A percentile compares a stretch with the other conserved stretches of the same genome.
Conservation (phyloP, 495 filamentous ascomycete genomes). For the Aspergillus kassunensis region DNA sequence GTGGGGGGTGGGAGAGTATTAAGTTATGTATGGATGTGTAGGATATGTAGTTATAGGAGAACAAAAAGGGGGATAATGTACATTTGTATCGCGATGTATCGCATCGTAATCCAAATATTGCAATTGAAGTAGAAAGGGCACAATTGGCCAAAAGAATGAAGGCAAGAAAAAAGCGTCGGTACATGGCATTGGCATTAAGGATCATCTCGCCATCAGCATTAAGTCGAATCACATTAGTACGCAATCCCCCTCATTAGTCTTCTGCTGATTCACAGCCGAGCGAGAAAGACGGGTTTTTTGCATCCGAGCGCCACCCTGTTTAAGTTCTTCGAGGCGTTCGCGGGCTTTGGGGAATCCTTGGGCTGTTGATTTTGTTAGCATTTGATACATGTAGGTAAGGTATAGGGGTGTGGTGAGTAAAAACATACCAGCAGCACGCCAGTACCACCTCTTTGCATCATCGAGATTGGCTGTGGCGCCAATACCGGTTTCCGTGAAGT, state of each 20-base stretch:
- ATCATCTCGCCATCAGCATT: too few species aligned
- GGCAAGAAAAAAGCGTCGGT: slow-evolving; percentile 30
- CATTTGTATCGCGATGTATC: too few species aligned
- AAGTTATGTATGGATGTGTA: too few species aligned
- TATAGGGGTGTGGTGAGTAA: too few species aligned
- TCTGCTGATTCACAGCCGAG: slow-evolving; percentile 77
- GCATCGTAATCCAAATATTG: too few species aligned
- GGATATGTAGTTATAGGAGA: too few species aligned
- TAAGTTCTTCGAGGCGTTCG: slow-evolving; percentile 88
- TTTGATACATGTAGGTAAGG: slow-evolving; percentile 7
- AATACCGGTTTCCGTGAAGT: slow-evolving; percentile 94
- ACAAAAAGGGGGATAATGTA: background rate
- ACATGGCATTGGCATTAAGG: too few species aligned
- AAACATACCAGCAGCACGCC: slow-evolving; percentile 93
- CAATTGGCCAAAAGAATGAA: slow-evolving; percentile 1
- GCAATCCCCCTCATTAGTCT: slow-evolving; percentile 80
- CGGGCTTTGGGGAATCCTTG: slow-evolving; percentile 92
- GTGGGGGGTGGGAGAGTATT: background rate
- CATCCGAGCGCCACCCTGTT: slow-evolving; percentile 66
- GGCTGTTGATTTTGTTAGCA: slow-evolving; percentile 45
- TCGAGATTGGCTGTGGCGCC: slow-evolving; percentile 82
- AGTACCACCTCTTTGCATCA: slow-evolving; percentile 98
- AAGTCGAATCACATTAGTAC: slow-evolving; percentile 34
- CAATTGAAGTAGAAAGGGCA: background rate
- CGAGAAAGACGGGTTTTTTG: slow-evolving; percentile 78